Evolutionary conservation across 129 eudicot species (phyloP).

Genomic region (Centaurea solstitialis): DNA sequence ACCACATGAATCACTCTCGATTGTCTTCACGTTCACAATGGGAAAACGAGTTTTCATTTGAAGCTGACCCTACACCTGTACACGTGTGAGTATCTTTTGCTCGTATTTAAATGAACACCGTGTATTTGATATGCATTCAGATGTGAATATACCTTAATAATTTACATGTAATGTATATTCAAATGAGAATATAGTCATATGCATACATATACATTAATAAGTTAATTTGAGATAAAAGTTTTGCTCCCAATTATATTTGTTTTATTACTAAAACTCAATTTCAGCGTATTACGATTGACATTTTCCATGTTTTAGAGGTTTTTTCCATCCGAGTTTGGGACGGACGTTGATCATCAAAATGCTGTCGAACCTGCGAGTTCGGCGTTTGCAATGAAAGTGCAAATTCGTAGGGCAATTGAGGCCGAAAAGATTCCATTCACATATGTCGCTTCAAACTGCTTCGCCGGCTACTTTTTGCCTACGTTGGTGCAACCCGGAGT

Average conservation of each 20-base stretch:
- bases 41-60: no score
- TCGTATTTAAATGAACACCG: background rate
- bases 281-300: background rate
- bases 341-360: conserved; percentile 57
- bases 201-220: background rate
- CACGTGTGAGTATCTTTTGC: background rate
- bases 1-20: no score
- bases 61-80: no score
- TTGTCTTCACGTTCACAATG: no score
- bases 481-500: conserved; percentile 56
- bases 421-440: conserved; percentile 67
- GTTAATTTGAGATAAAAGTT: background rate
- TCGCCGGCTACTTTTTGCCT: conserved; percentile 65
- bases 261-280: background rate
- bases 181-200: no score
- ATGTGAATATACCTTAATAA: background rate
- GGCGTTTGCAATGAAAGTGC: conserved; percentile 40
- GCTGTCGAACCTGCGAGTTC: conserved; percentile 70
- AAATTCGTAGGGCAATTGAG: conserved; percentile 63
- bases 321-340: conserved; percentile 84
- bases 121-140: no score
- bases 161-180: no score
- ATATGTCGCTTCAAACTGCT: conserved; percentile 52
- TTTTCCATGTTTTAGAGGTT: conserved; percentile 46
- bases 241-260: background rate